Base-by-base conservation (phyloP, 257 asterid genomes). In the Scutellaria minor region DNA sequence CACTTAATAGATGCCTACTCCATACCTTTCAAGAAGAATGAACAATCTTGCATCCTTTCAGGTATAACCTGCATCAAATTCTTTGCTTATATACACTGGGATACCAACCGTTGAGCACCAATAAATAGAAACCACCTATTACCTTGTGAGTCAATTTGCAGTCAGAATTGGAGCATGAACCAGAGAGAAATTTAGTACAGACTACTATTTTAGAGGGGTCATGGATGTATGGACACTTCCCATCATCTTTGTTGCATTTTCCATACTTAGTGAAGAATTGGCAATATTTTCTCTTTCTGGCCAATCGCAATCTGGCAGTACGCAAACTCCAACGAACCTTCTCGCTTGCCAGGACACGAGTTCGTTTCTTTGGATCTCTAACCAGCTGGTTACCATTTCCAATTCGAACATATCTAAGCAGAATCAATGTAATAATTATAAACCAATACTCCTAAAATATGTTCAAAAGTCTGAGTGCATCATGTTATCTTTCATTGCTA, bases 1-100 rank as follows among this genome's bases (percentile, higher is more conserved):
- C 1, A 37, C 66, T 37, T 48, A 57, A 31, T 1, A 44, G 58
- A 81, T 65, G 62, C 60, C 60, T 12, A 73, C 66, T 57, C 44
- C 77, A 65, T 68, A 95, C 99, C 97, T 88, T 87, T 94, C 79
- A 92, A 76, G 81, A 90, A 95, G 78, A 89, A 95, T 20, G 97
- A 90, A 80, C 99, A 95, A 78, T 92, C 99, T 84, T 89, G 92
- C 99, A 95, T 95, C 83, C 98, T 86, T 84, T 95, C 98, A 13
- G 98, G 96, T 54, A 95, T 87, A 71, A 95, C 93, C 99, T 90
- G 77, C 84, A 85, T 9, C 71, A 55, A 20, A 54, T 69, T 53
- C 63, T 77, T 64, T 14, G 52, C 55, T 71, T 76, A 66, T 55
- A 82, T 64, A 66, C 59, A 62, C 58, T 44, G 67, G 54, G 53